Conservation (phyloP, 2,329 filamentous ascomycete genomes). For the Chrysoporthe puriensis region DNA sequence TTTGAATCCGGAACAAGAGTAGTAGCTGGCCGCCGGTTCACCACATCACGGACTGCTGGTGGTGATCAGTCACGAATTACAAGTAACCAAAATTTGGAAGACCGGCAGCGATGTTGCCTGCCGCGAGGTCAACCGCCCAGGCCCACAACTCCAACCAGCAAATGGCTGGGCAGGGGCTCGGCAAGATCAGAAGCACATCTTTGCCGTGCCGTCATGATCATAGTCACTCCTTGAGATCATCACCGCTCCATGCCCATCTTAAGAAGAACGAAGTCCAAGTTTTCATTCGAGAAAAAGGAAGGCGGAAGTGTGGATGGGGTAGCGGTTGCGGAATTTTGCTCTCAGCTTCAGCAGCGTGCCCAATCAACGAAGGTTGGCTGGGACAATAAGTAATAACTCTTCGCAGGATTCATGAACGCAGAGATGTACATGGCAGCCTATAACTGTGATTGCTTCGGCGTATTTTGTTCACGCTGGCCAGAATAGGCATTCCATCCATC, state of each 20-base stretch:
- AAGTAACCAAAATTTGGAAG: slow-evolving; percentile 7
- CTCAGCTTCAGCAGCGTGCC: background rate
- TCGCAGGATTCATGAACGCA: too few relatives aligned
- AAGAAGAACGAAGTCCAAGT: background rate
- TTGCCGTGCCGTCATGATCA: background rate
- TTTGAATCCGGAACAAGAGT: background rate
- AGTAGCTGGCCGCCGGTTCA: background rate
- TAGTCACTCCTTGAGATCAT: background rate
- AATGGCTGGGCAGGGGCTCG: too few relatives aligned
- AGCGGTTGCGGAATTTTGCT: background rate
- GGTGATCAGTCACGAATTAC: slow-evolving; percentile 3
- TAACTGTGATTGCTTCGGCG: too few relatives aligned
- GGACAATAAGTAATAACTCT: too few relatives aligned
- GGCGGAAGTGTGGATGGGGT: too few relatives aligned
- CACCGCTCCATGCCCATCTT: background rate
- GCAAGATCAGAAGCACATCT: background rate
- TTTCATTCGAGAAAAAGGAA: background rate
- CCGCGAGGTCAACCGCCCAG: background rate
- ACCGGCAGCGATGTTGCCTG: background rate
- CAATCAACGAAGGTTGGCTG: too few relatives aligned
- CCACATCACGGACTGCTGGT: background rate
- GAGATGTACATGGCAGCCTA: too few relatives aligned
- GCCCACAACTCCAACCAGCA: background rate
- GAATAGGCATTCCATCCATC: too few relatives aligned
- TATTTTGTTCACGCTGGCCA: too few relatives aligned